Evolutionary conservation across 768 basidiomycete genomes (phyloP), one percentile per base, ranked within the genome.

Genomic region (Kwoniella sp.): DNA sequence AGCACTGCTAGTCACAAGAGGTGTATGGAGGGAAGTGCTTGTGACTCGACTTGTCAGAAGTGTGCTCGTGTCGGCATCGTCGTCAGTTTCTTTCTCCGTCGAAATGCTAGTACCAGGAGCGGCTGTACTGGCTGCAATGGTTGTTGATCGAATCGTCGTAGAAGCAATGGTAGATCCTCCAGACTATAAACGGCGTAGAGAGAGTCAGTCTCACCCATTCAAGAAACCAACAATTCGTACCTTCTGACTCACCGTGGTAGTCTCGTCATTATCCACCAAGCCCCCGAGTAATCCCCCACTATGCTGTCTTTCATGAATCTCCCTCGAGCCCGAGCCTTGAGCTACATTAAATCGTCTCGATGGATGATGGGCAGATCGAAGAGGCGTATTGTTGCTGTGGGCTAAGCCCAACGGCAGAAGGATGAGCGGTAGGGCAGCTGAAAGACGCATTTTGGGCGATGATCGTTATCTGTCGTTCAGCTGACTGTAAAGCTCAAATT

Each of bases 261-360:
- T 24, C 48, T 22, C 21, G 27, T 60, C 58, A 9, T 52, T 50
- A 21, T 30, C 37, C 19, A 60, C 50, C 49, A 60, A 44, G 9
- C 58, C 58, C 40, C 58, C 50, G 19, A 60, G 50, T 21, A 60
- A 51, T 10, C 58, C 58, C 3, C 10, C 50, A 22, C 24, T 26
- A n/a, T 60, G 58, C 26, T 60, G 58, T 60, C 58, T 36, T 10
- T 22, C 48, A 9, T 24, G 21, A 19, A 49, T 49, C 48, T 17
- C 50, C 50, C 24, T 52, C 21, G 21, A 53, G 10, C 21, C 37
- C 3, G 40, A 25, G 5, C 50, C 22, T 15, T 37, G 58, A 44
- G 15, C 29, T 19, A 49, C 29, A 13, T 19, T 30, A 22, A 55
- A 22, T 19, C 36, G 29, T 37, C 54, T 29, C 15, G 54, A 55